Base-by-base conservation (phyloP, 225 moss, liverwort and hornwort species). In the Polytrichum formosum region DNA sequence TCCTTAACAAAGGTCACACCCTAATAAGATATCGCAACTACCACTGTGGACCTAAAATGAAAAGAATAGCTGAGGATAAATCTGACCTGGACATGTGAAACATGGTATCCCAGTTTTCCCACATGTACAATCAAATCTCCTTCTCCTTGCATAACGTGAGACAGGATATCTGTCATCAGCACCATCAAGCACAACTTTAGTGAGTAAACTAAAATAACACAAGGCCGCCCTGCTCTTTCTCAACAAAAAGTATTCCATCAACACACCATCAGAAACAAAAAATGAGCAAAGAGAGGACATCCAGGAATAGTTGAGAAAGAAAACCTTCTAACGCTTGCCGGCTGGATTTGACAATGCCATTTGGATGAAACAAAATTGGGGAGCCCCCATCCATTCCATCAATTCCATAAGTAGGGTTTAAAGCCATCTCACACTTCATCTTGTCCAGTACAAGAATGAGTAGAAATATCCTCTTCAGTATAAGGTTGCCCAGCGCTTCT, bases 331-430 rank as follows among this genome's bases (percentile, higher is more conserved):
- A 72, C 35, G 90, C 81, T 75, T 93, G 87, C 67, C 86, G 85
- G 65, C 91, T 91, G 64, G 93, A 93, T 76, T 93, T 93, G 61
- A 91, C 81, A 68, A 67, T 72, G 20, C 82, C 80, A 37, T 80
- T 74, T 28, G 81, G 67, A 67, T 86, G 84, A 71, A 91, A 93
- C 26, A 93, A 74, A 30, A 88, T 62, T 30, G 91, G 90, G 25
- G 93, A 93, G 18, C 93, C 93, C 69, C 91, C 93, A 53, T 93
- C 93, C 46, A 91, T 68, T 17, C 91, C 93, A 76, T 91, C 93
- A 64, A 93, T 91, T 5, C 90, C 91, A 69, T 79, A 73, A 73
- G 82, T 61, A 61, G 76, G 78, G 65, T 90, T 77, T 73, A 91
- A 22, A 46, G 82, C 80, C 21, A 84, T 90, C 64, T 83, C 80